A percentile compares a stretch with the other conserved stretches of the same genome.
Evolutionary conservation across 192 early-diverging fungal genomes (phyloP).

Genomic region (Cetraspora pellucida): DNA sequence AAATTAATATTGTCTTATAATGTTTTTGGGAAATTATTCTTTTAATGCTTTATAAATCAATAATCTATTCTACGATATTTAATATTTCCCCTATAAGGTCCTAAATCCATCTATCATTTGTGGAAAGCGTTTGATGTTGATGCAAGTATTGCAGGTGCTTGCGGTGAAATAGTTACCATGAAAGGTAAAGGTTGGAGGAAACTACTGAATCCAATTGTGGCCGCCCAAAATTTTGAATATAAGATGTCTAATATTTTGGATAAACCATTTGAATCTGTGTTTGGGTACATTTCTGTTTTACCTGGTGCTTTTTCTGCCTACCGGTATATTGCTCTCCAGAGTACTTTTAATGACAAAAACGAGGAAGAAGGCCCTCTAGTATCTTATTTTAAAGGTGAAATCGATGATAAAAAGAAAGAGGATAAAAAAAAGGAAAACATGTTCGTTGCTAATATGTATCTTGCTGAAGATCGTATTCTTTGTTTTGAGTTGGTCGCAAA

Average conservation of each 20-base stretch:
- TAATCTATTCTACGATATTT: too few species aligned
- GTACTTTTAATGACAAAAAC: slow-evolving; percentile 51
- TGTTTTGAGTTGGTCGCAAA: slow-evolving; percentile 87
- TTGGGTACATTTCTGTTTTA: slow-evolving; percentile 86
- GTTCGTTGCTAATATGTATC: slow-evolving; percentile 80
- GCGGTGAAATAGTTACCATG: slow-evolving; percentile 68
- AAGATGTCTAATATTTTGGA: slow-evolving; percentile 73
- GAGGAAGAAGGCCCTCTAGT: slow-evolving; percentile 56
- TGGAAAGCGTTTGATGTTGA: slow-evolving; percentile 69
- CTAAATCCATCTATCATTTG: slow-evolving; percentile 65
- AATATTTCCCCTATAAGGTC: background rate
- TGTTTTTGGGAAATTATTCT: too few species aligned
- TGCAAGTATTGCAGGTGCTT: slow-evolving; percentile 62
- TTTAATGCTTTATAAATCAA: too few species aligned
- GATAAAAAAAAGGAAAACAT: slow-evolving; percentile 59
- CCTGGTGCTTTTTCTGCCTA: slow-evolving; percentile 89
- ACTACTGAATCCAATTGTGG: slow-evolving; percentile 61
- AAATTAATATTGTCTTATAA: too few species aligned
- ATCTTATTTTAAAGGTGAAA: slow-evolving; percentile 77
- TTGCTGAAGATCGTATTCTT: slow-evolving; percentile 84
- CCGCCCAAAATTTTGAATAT: slow-evolving; percentile 72
- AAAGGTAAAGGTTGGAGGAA: slow-evolving; percentile 65
- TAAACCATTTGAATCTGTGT: slow-evolving; percentile 77
- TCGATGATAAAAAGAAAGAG: slow-evolving; percentile 40
- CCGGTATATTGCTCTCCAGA: slow-evolving; percentile 71